A percentile compares a stretch with the other conserved stretches of the same genome.
Evolutionary conservation across 768 basidiomycete species (phyloP).

Genomic region (Suillus hirtellus): DNA sequence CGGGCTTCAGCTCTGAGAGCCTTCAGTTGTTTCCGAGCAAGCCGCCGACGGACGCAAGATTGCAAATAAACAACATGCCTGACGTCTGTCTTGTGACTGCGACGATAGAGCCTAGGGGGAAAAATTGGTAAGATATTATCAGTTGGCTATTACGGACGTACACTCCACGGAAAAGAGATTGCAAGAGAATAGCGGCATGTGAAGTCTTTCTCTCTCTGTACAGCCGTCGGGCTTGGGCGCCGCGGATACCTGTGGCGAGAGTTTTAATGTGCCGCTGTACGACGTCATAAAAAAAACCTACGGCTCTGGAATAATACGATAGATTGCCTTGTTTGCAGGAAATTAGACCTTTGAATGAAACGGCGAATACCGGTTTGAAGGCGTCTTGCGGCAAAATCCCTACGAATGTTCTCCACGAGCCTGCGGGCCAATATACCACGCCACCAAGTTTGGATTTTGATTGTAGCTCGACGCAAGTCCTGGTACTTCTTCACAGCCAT

Average conservation of each 20-base stretch:
- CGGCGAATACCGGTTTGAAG: slow-evolving; percentile 74
- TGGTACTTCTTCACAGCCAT: slow-evolving; percentile 84
- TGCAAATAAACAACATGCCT: slow-evolving; percentile 81
- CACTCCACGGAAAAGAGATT: slow-evolving; percentile 87
- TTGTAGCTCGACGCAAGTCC: slow-evolving; percentile 66
- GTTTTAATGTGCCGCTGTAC: not conserved
- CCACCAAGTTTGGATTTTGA: slow-evolving; percentile 94
- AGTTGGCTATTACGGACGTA: slow-evolving; percentile 42
- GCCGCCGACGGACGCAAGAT: slow-evolving; percentile 86
- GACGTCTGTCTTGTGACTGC: slow-evolving; percentile 58
- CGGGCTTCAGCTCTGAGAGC: slow-evolving; percentile 87
- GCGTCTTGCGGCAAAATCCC: slow-evolving; percentile 71
- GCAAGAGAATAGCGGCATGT: slow-evolving; percentile 70
- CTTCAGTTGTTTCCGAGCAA: slow-evolving; percentile 85
- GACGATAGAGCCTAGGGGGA: slow-evolving; percentile 52
- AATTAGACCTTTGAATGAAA: slow-evolving; percentile 72
- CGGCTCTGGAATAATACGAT: slow-evolving; percentile 82
- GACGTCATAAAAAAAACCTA: slow-evolving; percentile 44
- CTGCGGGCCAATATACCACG: slow-evolving; percentile 78
- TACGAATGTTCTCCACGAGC: slow-evolving; percentile 68
- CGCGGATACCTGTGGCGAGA: slow-evolving; percentile 62
- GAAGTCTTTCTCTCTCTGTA: slow-evolving; percentile 56
- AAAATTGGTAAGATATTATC: slow-evolving; percentile 12
- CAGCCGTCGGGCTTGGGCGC: slow-evolving; percentile 62
- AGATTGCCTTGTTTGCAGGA: slow-evolving; percentile 59